These are phyloP conservation scores for Suillus placidus DNA, from an alignment of 768 basidiomycete genomes.

Conservation along the genomic window DNA sequence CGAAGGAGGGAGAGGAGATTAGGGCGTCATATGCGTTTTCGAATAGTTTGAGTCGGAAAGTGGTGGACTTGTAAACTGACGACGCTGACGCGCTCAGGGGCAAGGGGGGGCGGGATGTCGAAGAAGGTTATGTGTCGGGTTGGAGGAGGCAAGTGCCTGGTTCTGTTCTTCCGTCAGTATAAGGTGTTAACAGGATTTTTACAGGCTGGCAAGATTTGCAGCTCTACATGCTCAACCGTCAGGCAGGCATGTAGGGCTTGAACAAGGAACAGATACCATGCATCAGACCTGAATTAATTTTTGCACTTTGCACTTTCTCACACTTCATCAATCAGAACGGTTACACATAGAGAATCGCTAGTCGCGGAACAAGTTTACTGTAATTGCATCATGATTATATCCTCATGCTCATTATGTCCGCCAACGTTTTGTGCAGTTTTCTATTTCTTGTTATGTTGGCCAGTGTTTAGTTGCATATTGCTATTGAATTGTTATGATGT, in stretches of 20 bases:
- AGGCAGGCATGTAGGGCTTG: constrained; percentile 58
- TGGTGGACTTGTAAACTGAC: constrained; percentile 80
- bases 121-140: constrained; percentile 94
- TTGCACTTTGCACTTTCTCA: constrained; percentile 4
- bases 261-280: background rate
- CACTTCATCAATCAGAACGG: background rate
- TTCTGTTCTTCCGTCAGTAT: constrained; percentile 4
- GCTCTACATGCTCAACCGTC: constrained; percentile 75
- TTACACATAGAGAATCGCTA: constrained; percentile 1
- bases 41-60: constrained; percentile 70
- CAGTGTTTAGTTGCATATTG: background rate
- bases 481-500: constrained; percentile 7
- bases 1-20: constrained; percentile 76
- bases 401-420: constrained; percentile 3
- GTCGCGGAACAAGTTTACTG: constrained; percentile 4
- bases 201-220: constrained; percentile 81
- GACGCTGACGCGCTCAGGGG: constrained; percentile 66
- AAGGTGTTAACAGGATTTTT: constrained; percentile 6
- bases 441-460: constrained; percentile 8
- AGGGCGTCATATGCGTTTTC: constrained; percentile 85
- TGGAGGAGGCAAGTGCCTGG: constrained; percentile 67
- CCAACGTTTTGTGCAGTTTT: constrained; percentile 2
- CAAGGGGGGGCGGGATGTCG: constrained; percentile 47
- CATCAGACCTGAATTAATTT: constrained; percentile 10
- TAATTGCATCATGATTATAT: constrained; percentile 10